These are phyloP conservation scores for Phaeoacremonium minimum DNA, from an alignment of 2,329 filamentous ascomycete genomes.

Conservation along the genomic window DNA sequence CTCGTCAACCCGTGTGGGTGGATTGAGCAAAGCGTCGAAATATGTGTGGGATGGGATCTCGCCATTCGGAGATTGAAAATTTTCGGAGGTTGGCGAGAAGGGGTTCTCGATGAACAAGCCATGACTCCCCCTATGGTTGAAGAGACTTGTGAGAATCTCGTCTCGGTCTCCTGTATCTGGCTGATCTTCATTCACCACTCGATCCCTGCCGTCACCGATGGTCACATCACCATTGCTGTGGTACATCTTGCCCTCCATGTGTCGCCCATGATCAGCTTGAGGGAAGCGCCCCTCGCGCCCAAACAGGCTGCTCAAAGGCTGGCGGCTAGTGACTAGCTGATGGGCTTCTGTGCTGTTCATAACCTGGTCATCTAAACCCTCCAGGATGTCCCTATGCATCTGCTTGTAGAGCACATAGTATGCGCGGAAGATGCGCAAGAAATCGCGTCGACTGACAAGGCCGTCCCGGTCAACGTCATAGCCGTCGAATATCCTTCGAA, in stretches of 20 bases:
- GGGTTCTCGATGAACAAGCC: conserved; percentile 26
- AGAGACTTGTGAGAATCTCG: conserved; percentile 53
- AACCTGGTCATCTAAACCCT: conserved; percentile 72
- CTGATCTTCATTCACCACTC: conserved; percentile 55
- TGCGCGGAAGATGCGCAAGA: conserved; percentile 84
- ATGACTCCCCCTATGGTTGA: conserved; percentile 26
- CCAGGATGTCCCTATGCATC: conserved; percentile 78
- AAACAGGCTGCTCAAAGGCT: conserved; percentile 71
- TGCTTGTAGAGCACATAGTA: conserved; percentile 91
- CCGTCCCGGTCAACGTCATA: conserved; percentile 91
- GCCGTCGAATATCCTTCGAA: conserved; percentile 74
- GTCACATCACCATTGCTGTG: conserved; percentile 60
- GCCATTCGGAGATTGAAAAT: conserved; percentile 6
- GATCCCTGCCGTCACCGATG: conserved; percentile 52
- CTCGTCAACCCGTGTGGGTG: conserved; percentile 37
- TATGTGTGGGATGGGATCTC: conserved; percentile 21
- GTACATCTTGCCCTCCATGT: conserved; percentile 63
- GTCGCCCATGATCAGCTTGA: conserved; percentile 53
- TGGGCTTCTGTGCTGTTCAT: conserved; percentile 71
- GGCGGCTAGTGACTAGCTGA: conserved; percentile 69
- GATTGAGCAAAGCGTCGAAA: conserved; percentile 38
- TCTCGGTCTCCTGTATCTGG: conserved; percentile 58
- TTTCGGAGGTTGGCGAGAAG: conserved; percentile 13
- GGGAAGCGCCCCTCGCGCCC: conserved; percentile 69
- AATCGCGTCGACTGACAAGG: conserved; percentile 79